Percentiles rank a stretch among this genome's conserved stretches.
phyloP scores from a whole-genome alignment of 768 basidiomycete species.

The Agaricus sinodeliciosus region DNA sequence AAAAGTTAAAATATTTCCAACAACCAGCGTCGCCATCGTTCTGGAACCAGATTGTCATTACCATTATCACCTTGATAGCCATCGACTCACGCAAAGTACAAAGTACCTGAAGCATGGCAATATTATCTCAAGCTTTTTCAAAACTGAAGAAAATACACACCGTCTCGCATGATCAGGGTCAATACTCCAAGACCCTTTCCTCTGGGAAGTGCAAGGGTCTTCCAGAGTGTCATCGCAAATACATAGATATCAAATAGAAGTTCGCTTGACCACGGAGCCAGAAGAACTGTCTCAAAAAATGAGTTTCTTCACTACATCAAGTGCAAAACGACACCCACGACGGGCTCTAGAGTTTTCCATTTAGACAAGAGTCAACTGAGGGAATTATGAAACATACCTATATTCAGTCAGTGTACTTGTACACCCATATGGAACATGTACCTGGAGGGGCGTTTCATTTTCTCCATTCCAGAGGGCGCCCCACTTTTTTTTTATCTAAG shows the following conservation, averaged over 20 bases:
- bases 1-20: slow-evolving; percentile 13
- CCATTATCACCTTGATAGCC: slow-evolving; percentile 7
- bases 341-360: background rate
- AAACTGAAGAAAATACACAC: slow-evolving; percentile 17
- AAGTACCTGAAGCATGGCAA: slow-evolving; percentile 21
- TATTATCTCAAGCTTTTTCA: background rate
- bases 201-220: slow-evolving; percentile 21
- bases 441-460: background rate
- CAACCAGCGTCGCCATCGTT: background rate
- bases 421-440: background rate
- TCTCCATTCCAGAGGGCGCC: background rate
- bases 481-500: background rate
- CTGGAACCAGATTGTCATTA: background rate
- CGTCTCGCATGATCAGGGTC: slow-evolving; percentile 30
- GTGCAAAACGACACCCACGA: background rate
- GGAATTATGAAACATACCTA: background rate
- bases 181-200: slow-evolving; percentile 18
- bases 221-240: slow-evolving; percentile 32
- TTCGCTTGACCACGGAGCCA: slow-evolving; percentile 30
- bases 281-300: slow-evolving; percentile 18
- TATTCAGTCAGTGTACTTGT: background rate
- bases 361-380: background rate
- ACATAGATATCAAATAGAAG: slow-evolving; percentile 33
- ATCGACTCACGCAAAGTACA: slow-evolving; percentile 32
- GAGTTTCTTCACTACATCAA: background rate